Conservation (phyloP, 202 grass and related monocot genomes). For the Thinopyrum obtusiflorum region DNA sequence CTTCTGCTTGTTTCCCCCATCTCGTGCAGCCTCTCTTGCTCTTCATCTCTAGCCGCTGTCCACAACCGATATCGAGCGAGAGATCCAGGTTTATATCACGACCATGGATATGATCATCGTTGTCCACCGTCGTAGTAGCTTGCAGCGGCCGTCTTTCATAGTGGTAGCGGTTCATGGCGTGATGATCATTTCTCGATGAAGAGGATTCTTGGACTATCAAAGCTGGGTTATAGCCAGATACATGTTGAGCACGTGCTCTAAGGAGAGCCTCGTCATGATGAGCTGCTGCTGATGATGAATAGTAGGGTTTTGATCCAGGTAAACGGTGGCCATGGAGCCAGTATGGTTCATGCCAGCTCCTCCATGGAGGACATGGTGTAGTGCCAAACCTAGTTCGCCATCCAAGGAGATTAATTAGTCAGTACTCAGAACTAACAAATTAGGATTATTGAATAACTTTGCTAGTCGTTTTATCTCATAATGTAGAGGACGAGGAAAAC, state of each 20-base stretch:
- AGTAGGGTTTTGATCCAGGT: slow-evolving; percentile 30
- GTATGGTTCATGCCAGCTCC: slow-evolving; percentile 27
- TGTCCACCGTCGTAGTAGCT: too few species aligned
- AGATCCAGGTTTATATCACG: slow-evolving; percentile 42
- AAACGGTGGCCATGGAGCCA: slow-evolving; percentile 25
- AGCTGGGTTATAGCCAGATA: not conserved
- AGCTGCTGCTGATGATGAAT: not conserved
- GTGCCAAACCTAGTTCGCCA: slow-evolving; percentile 24
- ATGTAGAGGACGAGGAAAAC: too few species aligned
- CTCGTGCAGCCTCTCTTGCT: not conserved
- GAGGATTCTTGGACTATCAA: not conserved
- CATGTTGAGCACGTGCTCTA: not conserved
- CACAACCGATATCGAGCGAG: slow-evolving; percentile 23
- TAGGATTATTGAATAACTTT: not conserved
- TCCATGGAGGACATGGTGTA: slow-evolving; percentile 26
- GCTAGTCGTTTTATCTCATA: not conserved
- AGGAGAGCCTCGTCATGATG: not conserved
- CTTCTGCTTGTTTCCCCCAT: not conserved
- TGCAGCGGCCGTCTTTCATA: not conserved
- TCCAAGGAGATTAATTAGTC: not conserved
- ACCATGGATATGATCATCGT: not conserved
- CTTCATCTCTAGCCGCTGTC: slow-evolving; percentile 5
- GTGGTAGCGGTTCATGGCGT: not conserved
- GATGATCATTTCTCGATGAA: slow-evolving; percentile 21
- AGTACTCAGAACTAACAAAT: not conserved